phyloP scores from a whole-genome alignment of 1,284 basidiomycete species.

The Puccinia polysora region DNA sequence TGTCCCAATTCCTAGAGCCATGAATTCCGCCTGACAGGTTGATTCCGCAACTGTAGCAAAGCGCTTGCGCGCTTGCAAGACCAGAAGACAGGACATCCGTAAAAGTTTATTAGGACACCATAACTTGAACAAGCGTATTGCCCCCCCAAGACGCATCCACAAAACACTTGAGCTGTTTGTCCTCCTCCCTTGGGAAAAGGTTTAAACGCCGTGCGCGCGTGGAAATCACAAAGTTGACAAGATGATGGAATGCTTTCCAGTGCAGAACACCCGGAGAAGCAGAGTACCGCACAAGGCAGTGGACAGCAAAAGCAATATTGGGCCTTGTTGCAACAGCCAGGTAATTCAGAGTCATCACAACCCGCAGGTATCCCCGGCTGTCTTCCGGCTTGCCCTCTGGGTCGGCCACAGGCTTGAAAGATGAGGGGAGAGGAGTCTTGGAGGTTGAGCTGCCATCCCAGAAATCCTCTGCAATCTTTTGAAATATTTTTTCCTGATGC shows the following conservation, averaged over 20 bases:
- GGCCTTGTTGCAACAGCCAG: not conserved
- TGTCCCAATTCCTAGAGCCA: not conserved
- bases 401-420: not conserved
- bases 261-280: not conserved
- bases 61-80: not conserved
- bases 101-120: not conserved
- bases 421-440: not conserved
- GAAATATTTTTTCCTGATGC: not conserved
- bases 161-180: not conserved
- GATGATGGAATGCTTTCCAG: not conserved
- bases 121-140: not conserved
- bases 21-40: conserved; percentile 1
- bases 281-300: not conserved
- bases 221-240: not conserved
- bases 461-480: not conserved
- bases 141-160: conserved; percentile 13
- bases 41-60: not conserved
- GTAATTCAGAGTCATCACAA: not conserved
- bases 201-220: not conserved
- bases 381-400: not conserved
- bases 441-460: not conserved
- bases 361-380: not conserved
- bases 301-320: not conserved
- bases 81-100: conserved; percentile 16
- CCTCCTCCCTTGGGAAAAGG: not conserved